Base-by-base conservation (phyloP, 306 rosid species). In the Vigna hirtella region DNA sequence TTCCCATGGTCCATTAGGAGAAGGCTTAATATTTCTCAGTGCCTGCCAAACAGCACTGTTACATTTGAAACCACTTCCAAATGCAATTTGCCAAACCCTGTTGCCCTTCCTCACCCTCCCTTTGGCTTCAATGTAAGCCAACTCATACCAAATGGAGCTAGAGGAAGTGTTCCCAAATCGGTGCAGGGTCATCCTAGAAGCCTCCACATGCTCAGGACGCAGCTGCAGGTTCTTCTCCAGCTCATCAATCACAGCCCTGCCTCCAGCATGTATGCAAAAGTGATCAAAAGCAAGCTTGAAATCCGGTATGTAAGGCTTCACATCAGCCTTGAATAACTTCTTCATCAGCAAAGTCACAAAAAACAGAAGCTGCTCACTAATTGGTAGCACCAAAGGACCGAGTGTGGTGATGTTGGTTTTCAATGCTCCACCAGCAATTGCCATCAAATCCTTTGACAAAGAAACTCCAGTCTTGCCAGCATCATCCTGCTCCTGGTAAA, bases 41-140 rank as follows among this genome's bases (percentile, higher is more conserved):
- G 97, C 94, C 83, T 91, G 85, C 97, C 94, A 91, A 15, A 91
- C 89, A 0, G 92, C 97, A 72, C 97, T 91, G 20, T 91, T 91
- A 74, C 97, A 91, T 52, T 89, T 91, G 72, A 91, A 91, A 34
- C 97, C 97, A 78, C 93, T 91, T 24, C 93, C 97, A 73, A 91
- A 91, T n/a, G 94, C 97, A 73, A 91, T 91, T 84, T 91, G 97
- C 97, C 97, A 91, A 26, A 89, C 81, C 53, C 89, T 90, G 65
- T 91, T 85, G 45, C 97, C 92, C 78, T 72, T 91, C 57, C 74
- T 79, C 86, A 91, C 83, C 83, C 92, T 86, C 72, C 94, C 90
- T 47, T 89, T 86, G 52, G 97, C 94, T 69, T 91, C 97, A 22
- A 58, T 88, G 53, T 91, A 91, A 11, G 93, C 87, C 80, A 91